Base-by-base conservation (phyloP, 1,284 basidiomycete genomes). In the Ceratobasidium sp. region DNA sequence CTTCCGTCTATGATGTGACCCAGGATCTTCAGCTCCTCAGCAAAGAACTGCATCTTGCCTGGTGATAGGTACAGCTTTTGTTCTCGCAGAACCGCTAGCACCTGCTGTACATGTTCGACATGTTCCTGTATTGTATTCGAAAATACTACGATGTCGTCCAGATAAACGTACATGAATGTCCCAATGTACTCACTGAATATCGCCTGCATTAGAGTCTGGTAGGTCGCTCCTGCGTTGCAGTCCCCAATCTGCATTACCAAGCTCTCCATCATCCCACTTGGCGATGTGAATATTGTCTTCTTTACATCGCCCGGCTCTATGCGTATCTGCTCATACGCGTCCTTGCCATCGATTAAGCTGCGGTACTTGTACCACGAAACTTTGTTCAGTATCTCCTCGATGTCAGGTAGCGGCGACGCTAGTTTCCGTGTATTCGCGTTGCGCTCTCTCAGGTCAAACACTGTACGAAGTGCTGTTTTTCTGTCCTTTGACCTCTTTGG, bases 261-360 rank as follows among this genome's bases (percentile, higher is more conserved):
- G 67, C 80, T 80, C 4, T 77, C 77, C 79, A 82, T 81, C 0
- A 75, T 81, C 5, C 82, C 81, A n/a, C n/a, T n/a, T n/a, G n/a
- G n/a, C n/a, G n/a, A n/a, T n/a, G n/a, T n/a, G n/a, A n/a, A n/a
- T n/a, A n/a, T n/a, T n/a, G n/a, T n/a, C n/a, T n/a, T n/a, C n/a
- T n/a, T n/a, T n/a, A n/a, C n/a, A n/a, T n/a, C n/a, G n/a, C n/a
- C n/a, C n/a, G n/a, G n/a, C n/a, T n/a, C n/a, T n/a, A 83, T 77
- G 0, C 76, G 58, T 1, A 83, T 81, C 33, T 83, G 81, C 53
- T 83, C 78, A 38, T 82, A 83, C 0, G 80, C 78, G 38, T 82
- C 79, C 18, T 78, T 74, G 0, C 78, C 77, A 73, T 83, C 79
- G 0, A 83, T 76, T 0, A 78, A 60, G 0, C 78, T 79, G 0